These are phyloP conservation scores for Mallotus nudiflorus DNA, from an alignment of 345 rosid genomes.

Conservation along the genomic window DNA sequence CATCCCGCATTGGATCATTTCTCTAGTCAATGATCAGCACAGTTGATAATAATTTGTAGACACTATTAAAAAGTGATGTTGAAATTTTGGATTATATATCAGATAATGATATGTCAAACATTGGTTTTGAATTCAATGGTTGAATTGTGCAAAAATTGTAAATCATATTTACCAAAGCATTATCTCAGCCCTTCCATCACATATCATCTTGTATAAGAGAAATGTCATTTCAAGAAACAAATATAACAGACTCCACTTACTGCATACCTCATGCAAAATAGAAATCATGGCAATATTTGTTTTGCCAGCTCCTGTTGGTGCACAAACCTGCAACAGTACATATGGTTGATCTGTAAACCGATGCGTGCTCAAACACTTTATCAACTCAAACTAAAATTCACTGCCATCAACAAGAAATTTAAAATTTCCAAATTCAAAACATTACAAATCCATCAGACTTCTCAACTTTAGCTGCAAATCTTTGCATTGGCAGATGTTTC, in stretches of 20 bases:
- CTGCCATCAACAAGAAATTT: neutral
- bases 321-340: conserved; percentile 77
- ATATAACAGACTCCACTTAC: neutral
- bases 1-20: no score
- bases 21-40: no score
- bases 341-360: conserved; percentile 3
- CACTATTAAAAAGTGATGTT: no score
- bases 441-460: neutral
- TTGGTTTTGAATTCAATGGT: no score
- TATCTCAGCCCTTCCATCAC: neutral
- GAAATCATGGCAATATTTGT: conserved; percentile 98
- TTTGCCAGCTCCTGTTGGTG: conserved; percentile 99
- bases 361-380: neutral
- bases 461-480: neutral
- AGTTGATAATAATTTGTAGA: no score
- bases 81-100: no score
- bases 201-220: conserved; percentile 10
- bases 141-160: no score
- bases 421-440: neutral
- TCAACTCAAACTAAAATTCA: neutral
- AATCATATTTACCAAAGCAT: neutral
- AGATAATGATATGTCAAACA: no score
- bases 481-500: no score
- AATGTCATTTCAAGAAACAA: conserved; percentile 19
- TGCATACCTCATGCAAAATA: conserved; percentile 79